Percentiles rank a stretch among this genome's conserved stretches.
These are phyloP conservation scores for Tuctoria greenei DNA, from an alignment of 176 grass and related monocot genomes.

Conservation along the genomic window DNA sequence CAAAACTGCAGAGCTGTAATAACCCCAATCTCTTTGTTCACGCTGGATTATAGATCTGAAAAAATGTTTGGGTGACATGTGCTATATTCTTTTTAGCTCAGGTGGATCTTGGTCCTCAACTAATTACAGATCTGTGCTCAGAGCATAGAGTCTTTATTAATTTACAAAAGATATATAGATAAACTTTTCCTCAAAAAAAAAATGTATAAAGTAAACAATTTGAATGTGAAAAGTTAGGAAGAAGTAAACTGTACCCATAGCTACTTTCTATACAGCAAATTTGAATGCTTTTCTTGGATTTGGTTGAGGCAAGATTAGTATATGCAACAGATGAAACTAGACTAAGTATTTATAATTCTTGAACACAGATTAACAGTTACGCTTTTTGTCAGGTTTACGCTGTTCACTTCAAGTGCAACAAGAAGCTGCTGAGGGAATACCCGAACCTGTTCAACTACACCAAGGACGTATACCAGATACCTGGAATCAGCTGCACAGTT, in stretches of 20 bases:
- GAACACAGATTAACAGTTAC: neutral
- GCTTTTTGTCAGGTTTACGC: slow-evolving; percentile 64
- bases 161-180: neutral
- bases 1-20: neutral
- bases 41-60: too few relatives aligned
- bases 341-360: neutral
- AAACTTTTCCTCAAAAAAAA: too few relatives aligned
- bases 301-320: neutral
- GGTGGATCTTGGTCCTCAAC: neutral
- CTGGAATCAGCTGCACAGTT: slow-evolving; percentile 68
- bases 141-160: neutral
- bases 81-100: neutral
- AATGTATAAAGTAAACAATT: too few relatives aligned
- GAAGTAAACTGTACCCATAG: neutral
- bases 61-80: too few relatives aligned
- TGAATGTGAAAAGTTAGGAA: neutral
- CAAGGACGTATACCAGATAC: slow-evolving; percentile 89
- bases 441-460: slow-evolving; percentile 91
- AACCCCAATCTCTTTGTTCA: too few relatives aligned
- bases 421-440: slow-evolving; percentile 78
- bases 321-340: too few relatives aligned
- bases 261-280: neutral
- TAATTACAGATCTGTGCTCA: neutral
- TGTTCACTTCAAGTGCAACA: slow-evolving; percentile 97
- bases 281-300: too few relatives aligned